These are phyloP conservation scores for Myrica gale DNA, from an alignment of 306 rosid genomes.

Conservation along the genomic window DNA sequence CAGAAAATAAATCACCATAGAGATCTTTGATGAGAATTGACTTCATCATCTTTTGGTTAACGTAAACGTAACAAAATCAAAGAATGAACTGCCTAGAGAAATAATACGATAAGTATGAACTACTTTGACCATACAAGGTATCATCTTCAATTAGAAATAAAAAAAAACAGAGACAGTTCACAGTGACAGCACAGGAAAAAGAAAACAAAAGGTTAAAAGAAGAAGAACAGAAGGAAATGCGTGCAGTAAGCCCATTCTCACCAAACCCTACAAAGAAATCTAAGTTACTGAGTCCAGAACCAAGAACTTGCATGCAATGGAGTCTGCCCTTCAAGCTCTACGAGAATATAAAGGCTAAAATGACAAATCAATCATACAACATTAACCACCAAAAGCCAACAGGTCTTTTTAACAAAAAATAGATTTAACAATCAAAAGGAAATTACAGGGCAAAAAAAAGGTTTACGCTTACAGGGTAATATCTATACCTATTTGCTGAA, in stretches of 20 bases:
- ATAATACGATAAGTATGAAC: neutral
- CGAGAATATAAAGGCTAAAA: no score
- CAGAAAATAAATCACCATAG: constrained; percentile 56
- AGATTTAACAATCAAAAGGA: no score
- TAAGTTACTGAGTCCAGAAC: neutral
- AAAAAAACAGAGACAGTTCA: neutral
- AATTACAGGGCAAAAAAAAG: no score
- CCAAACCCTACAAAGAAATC: neutral
- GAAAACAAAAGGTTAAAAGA: no score
- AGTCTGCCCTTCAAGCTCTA: neutral
- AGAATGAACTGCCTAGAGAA: neutral
- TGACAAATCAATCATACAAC: no score
- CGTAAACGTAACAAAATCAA: constrained; percentile 35
- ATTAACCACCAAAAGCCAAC: no score
- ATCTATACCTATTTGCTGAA: no score
- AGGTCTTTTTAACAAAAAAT: no score
- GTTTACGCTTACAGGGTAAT: no score
- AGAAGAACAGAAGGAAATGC: neutral
- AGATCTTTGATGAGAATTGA: constrained; percentile 94
- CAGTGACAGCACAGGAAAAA: neutral
- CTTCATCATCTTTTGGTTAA: constrained; percentile 98
- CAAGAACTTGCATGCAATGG: neutral
- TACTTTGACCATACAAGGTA: no score
- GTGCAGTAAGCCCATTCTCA: neutral
- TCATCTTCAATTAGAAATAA: neutral